Percentiles rank a stretch among this genome's conserved stretches.
Conservation (phyloP, 257 asterid genomes). For the Ballota nigra region DNA sequence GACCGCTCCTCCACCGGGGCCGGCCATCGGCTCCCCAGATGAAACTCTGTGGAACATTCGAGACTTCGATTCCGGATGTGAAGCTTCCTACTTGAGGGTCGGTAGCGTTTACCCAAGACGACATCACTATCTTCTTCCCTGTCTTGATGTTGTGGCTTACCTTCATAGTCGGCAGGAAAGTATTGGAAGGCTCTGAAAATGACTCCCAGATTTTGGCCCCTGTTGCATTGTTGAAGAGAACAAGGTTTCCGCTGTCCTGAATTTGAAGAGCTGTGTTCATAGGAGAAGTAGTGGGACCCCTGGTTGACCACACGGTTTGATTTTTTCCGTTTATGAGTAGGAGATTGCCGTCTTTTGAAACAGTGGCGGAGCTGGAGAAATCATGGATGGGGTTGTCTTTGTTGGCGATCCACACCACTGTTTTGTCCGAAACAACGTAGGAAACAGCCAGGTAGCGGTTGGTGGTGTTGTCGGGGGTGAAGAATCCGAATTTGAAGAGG, state of each 20-base stretch:
- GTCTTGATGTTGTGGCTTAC: conserved; percentile 19
- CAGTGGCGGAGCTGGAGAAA: conserved; percentile 20
- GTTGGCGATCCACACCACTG: conserved; percentile 44
- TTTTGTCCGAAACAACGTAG: conserved; percentile 29
- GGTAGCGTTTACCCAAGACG: conserved; percentile 32
- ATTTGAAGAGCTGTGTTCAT: conserved; percentile 4
- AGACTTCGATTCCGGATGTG: conserved; percentile 21
- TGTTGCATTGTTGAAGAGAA: background rate
- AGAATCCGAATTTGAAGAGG: conserved; percentile 41
- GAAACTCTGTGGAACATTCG: conserved; percentile 21
- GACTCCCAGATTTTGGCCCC: conserved; percentile 10
- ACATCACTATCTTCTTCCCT: conserved; percentile 17
- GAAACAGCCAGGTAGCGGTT: conserved; percentile 43
- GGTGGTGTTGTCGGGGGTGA: conserved; percentile 35
- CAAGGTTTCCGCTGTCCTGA: conserved; percentile 5
- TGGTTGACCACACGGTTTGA: conserved; percentile 34
- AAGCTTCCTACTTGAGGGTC: conserved; percentile 38
- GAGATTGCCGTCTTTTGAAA: conserved; percentile 31
- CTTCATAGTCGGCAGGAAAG: conserved; percentile 29
- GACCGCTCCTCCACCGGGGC: conserved; percentile 43
- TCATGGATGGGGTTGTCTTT: conserved; percentile 31
- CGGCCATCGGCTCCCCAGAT: conserved; percentile 22
- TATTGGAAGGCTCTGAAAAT: background rate
- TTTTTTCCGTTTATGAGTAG: conserved; percentile 24
- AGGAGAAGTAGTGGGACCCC: background rate